Base-by-base conservation (phyloP, 129 eudicot species). In the Dittrichia graveolens region DNA sequence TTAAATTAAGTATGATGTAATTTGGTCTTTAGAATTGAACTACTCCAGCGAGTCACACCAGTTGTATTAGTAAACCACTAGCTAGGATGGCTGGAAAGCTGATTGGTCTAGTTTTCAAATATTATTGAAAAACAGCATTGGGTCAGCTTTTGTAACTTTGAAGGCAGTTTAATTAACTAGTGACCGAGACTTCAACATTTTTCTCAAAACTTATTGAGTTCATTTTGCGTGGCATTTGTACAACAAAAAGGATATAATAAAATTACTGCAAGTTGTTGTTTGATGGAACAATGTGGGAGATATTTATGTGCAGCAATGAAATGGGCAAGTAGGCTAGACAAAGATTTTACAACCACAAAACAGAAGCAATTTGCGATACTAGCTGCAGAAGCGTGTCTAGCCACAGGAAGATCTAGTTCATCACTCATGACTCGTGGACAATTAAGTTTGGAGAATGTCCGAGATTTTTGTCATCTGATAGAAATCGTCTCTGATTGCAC, bases 271-370 rank as follows among this genome's bases (percentile, higher is more conserved):
- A 69, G 63, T 53, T 69, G 74, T 66, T 46, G 16, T 69, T 69
- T 15, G 46, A 8, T 67, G 16, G 58, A 16, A 44, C 43, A 11
- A 52, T 15, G 35, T 8, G 74, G 52, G 61, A 73, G 67, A 45
- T 35, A 54, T 8, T 15, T 24, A 24, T 67, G 53, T 35, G 16
- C 24, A n/a, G 16, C 24, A n/a, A 67, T n/a, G 49, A 67, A 76
- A 58, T 19, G 43, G 35, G 37, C 75, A 76, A 77, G 55, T 77
- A 49, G 63, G 45, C 70, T 76, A 67, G 37, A 68, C 53, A 57
- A 16, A 58, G 46, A 69, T 14, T 50, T 34, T 59, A 40, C 59
- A 53, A n/a, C 71, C 65, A 67, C 69, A 49, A 15, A 34, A 69
- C 13, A 60, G 41, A 7, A n/a, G 31, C 75, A 58, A 75, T 55